A percentile compares a stretch with the other conserved stretches of the same genome.
Evolutionary conservation across 75 land plant genomes (phyloP).

Genomic region (Pinus tabuliformis): DNA sequence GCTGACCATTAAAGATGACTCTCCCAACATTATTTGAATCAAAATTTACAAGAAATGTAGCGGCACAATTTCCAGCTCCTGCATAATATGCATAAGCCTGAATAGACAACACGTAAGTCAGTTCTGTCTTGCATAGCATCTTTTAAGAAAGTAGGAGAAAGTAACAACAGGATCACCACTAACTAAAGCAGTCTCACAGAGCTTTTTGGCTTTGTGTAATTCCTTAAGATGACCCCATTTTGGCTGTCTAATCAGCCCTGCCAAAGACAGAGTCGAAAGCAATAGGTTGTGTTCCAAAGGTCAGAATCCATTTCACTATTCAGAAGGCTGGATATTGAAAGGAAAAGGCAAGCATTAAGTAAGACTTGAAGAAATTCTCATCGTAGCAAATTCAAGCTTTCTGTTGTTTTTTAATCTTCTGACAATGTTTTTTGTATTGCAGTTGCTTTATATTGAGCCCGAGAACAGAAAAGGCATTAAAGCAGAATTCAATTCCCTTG

Average conservation of each 20-base stretch:
- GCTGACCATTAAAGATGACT: slow-evolving; percentile 31
- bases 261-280: neutral
- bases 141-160: neutral
- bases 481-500: neutral
- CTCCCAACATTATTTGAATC: slow-evolving; percentile 33
- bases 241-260: slow-evolving; percentile 50
- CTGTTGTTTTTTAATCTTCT: neutral
- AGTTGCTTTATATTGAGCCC: neutral
- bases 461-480: neutral
- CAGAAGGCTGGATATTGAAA: neutral
- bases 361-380: neutral
- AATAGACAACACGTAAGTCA: neutral
- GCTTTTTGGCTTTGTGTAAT: slow-evolving; percentile 55
- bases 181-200: slow-evolving; percentile 62
- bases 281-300: neutral
- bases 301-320: neutral
- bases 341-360: neutral
- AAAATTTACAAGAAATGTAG: slow-evolving; percentile 75
- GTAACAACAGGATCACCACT: slow-evolving; percentile 31
- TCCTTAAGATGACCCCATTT: slow-evolving; percentile 59
- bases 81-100: slow-evolving; percentile 66
- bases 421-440: neutral
- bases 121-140: neutral
- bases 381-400: neutral
- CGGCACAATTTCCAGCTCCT: slow-evolving; percentile 40